These are phyloP conservation scores for Coemansia sp. DNA, from an alignment of 192 early-diverging fungal genomes.

Conservation along the genomic window DNA sequence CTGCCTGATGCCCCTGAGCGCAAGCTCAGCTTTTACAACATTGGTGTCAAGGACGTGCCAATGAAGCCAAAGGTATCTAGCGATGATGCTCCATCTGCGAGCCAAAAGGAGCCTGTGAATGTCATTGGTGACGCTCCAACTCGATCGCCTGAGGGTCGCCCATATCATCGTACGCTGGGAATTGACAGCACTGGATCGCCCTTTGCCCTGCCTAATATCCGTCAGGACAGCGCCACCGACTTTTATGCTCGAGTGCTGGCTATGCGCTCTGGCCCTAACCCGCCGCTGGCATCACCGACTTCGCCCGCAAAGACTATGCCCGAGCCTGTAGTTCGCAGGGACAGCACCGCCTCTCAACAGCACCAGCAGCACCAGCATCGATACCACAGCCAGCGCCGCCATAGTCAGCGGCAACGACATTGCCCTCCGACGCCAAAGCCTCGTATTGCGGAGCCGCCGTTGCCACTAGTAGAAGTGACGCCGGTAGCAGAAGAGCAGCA, in stretches of 20 bases:
- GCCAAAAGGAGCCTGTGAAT: not conserved
- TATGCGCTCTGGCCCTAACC: constrained; percentile 11
- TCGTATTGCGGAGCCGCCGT: not conserved
- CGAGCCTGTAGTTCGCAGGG: not conserved
- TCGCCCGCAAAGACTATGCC: constrained; percentile 2
- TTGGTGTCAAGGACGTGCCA: constrained; percentile 24
- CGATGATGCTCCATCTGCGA: not conserved
- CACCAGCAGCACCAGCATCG: too few species aligned
- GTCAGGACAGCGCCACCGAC: constrained; percentile 16
- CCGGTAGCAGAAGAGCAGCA: not conserved
- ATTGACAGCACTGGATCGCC: not conserved
- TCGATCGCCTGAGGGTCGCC: not conserved
- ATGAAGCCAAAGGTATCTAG: constrained; percentile 11
- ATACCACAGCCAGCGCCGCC: not conserved
- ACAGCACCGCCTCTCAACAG: constrained; percentile 15
- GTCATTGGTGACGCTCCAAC: not conserved
- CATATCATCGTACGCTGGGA: constrained; percentile 2
- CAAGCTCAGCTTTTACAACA: constrained; percentile 31
- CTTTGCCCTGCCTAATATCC: constrained; percentile 24
- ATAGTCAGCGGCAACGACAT: not conserved
- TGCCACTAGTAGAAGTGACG: not conserved
- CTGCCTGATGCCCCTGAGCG: constrained; percentile 44
- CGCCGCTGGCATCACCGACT: not conserved
- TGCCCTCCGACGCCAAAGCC: not conserved
- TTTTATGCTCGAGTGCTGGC: constrained; percentile 34